phyloP scores from a whole-genome alignment of 768 basidiomycete species.

The Mycena amicta region DNA sequence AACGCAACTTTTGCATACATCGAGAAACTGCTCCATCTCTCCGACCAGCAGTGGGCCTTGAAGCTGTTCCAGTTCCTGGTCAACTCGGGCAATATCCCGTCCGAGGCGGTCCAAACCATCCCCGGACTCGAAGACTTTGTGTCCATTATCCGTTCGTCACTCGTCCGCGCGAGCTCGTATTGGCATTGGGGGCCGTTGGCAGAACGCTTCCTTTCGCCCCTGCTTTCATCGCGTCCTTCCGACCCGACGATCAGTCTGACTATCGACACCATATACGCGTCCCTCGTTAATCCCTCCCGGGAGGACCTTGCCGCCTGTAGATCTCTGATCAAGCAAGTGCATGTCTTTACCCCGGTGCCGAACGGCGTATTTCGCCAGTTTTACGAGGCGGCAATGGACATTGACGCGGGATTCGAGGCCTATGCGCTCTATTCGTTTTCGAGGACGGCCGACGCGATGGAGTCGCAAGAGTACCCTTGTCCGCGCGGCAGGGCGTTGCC shows the following conservation, averaged over 20 bases:
- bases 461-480: conserved; percentile 46
- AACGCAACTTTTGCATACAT: conserved; percentile 45
- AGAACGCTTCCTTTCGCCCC: conserved; percentile 36
- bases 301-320: conserved; percentile 42
- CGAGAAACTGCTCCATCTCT: conserved; percentile 41
- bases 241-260: conserved; percentile 37
- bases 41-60: conserved; percentile 40
- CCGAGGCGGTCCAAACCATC: conserved; percentile 44
- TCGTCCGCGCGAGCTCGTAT: conserved; percentile 54
- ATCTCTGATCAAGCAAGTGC: conserved; percentile 43
- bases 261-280: conserved; percentile 46
- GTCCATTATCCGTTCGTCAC: conserved; percentile 49
- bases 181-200: conserved; percentile 57
- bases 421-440: conserved; percentile 50
- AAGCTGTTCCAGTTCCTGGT: conserved; percentile 53
- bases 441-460: conserved; percentile 34
- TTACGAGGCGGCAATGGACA: conserved; percentile 42
- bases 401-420: conserved; percentile 37
- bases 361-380: conserved; percentile 47
- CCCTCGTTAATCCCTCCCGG: conserved; percentile 38
- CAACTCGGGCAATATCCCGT: conserved; percentile 45
- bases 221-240: conserved; percentile 25
- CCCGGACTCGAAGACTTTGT: conserved; percentile 43
- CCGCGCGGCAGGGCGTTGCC: conserved; percentile 49
- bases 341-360: conserved; percentile 42